Conservation (phyloP, 2,329 filamentous ascomycete genomes). For the Cladosporium phlei region DNA sequence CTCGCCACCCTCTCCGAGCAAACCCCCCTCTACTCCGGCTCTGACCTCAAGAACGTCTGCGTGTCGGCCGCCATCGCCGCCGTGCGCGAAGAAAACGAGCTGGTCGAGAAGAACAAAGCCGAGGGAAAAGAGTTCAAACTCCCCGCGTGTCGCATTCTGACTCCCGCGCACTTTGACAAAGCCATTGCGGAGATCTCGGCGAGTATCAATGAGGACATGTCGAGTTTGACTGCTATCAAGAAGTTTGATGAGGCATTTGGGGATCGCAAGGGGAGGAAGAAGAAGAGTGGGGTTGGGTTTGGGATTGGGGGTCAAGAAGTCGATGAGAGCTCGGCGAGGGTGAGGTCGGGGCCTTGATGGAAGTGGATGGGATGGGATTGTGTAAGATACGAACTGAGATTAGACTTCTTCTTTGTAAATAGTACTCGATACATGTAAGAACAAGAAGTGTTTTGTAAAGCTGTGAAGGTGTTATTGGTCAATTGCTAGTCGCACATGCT, state of each 20-base stretch:
- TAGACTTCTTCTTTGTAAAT: no score
- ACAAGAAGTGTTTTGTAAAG: no score
- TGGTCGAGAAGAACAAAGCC: constrained; percentile 26
- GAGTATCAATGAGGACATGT: constrained; percentile 92
- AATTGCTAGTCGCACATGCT: no score
- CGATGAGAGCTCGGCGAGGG: constrained; percentile 9
- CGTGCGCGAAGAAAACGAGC: constrained; percentile 66
- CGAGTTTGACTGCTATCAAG: constrained; percentile 74
- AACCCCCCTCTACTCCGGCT: constrained; percentile 75
- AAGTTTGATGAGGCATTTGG: constrained; percentile 97
- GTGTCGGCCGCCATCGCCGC: constrained; percentile 75
- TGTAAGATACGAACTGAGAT: no score
- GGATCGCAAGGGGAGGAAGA: constrained; percentile 62
- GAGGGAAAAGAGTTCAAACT: constrained; percentile 53
- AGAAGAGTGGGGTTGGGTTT: constrained; percentile 34
- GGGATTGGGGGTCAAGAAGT: constrained; percentile 14
- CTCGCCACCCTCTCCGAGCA: constrained; percentile 59
- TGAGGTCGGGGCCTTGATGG: constrained; percentile 1
- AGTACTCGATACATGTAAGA: no score
- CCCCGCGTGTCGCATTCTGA: constrained; percentile 64
- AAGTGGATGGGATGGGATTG: no score
- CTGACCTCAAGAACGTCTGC: constrained; percentile 76
- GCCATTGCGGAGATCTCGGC: constrained; percentile 85
- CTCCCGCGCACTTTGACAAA: constrained; percentile 70
- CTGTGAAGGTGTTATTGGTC: no score